These are phyloP conservation scores for Punctularia strigosozonata DNA, from an alignment of 768 basidiomycete genomes.

Conservation along the genomic window DNA sequence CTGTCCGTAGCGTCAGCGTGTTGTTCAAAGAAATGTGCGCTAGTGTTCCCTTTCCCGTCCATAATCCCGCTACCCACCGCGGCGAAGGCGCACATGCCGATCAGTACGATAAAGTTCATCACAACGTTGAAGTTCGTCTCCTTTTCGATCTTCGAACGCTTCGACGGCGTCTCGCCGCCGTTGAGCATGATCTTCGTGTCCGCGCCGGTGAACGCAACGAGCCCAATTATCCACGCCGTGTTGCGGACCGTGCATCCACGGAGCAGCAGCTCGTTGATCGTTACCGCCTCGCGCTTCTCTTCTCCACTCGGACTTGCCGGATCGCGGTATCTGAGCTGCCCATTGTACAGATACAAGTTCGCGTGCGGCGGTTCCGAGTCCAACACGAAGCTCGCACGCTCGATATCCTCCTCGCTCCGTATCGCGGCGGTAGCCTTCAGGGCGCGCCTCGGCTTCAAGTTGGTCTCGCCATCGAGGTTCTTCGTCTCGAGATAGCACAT, in stretches of 20 bases:
- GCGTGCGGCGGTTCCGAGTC: slow-evolving; percentile 92
- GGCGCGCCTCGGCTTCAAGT: slow-evolving; percentile 78
- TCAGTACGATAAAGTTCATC: slow-evolving; percentile 78
- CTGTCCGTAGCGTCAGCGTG: slow-evolving; percentile 53
- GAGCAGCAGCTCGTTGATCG: slow-evolving; percentile 87
- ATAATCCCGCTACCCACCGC: slow-evolving; percentile 69
- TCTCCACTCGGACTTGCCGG: slow-evolving; percentile 24
- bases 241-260: slow-evolving; percentile 87
- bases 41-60: slow-evolving; percentile 48
- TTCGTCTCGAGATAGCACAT: slow-evolving; percentile 96
- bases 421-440: slow-evolving; percentile 68
- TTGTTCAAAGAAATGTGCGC: slow-evolving; percentile 60
- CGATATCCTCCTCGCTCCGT: slow-evolving; percentile 79
- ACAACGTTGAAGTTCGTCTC: slow-evolving; percentile 98
- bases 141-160: slow-evolving; percentile 93
- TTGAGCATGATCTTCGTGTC: slow-evolving; percentile 93
- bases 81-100: slow-evolving; percentile 63
- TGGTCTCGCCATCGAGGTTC: slow-evolving; percentile 96
- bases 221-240: slow-evolving; percentile 83
- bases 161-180: slow-evolving; percentile 89
- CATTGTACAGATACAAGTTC: slow-evolving; percentile 87
- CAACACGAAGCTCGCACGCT: slow-evolving; percentile 75
- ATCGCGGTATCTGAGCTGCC: slow-evolving; percentile 58
- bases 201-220: slow-evolving; percentile 89
- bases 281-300: slow-evolving; percentile 53